Base-by-base conservation (phyloP, 176 grass and related monocot species). In the Alloteropsis semialata region DNA sequence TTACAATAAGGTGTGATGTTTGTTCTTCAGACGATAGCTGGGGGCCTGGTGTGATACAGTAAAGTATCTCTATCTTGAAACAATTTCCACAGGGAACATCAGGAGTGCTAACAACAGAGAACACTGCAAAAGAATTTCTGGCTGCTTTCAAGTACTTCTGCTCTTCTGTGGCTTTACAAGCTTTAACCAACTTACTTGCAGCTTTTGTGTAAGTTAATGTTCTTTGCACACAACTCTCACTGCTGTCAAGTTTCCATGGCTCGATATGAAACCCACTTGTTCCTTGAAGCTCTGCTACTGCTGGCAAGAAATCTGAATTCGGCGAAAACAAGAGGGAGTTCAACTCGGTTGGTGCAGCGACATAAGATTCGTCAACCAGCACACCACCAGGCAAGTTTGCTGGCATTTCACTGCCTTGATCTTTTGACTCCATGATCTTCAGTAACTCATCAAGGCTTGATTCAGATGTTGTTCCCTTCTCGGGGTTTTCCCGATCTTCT, bases 261-360 rank as follows among this genome's bases (percentile, higher is more conserved):
- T 90, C 90, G 66, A 84, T 82, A 78, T 93, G 96, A 72, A 96
- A 90, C 3, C 82, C 89, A 79, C 89, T 87, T 49, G 86, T 95
- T 87, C 91, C 93, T 90, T 98, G 96, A 87, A 93, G 59, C 65
- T 98, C 93, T 57, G 96, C 87, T 53, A 98, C 85, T 66, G 87
- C 84, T 79, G 92, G 89, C 89, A 79, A 90, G 70, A 99, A 99
- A 69, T 88, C 90, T 83, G 91, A 90, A 81, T 54, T 92, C 27
- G 85, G 76, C 2, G 93, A 92, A 84, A 96, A 99, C 27, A 99
- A 49, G 70, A 99, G 91, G 21, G 91, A 87, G 48, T 99, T 99
- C 69, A 98, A 72, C 62, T 88, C 85, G 29, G 74, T 72, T 51
- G 96, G 91, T 27, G 82, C 22, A 44, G 76, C 67, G 65, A 79